phyloP scores from a whole-genome alignment of 148 eudicot species.

The Nyssa sinensis region DNA sequence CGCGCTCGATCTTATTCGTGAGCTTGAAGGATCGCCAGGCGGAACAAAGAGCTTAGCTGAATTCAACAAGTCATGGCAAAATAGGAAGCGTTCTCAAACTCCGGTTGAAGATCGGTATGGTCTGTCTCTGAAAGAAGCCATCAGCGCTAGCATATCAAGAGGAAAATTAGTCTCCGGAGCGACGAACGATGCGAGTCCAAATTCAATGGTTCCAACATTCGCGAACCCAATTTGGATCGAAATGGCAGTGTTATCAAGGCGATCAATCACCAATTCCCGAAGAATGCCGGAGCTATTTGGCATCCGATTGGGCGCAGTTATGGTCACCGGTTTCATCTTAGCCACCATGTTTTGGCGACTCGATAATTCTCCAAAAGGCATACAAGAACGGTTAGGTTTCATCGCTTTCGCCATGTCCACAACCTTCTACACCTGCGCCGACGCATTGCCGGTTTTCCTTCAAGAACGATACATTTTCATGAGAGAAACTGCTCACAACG shows the following conservation, averaged over 20 bases:
- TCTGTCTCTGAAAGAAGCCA: conserved; percentile 73
- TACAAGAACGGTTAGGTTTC: conserved; percentile 76
- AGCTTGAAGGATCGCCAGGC: conserved; percentile 69
- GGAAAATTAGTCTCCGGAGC: conserved; percentile 90
- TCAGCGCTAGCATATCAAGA: conserved; percentile 77
- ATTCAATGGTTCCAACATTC: conserved; percentile 61
- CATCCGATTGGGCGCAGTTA: conserved; percentile 56
- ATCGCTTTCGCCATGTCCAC: conserved; percentile 88
- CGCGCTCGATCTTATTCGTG: conserved; percentile 74
- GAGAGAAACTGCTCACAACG: conserved; percentile 79
- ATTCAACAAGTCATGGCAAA: conserved; percentile 72
- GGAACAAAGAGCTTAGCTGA: conserved; percentile 68
- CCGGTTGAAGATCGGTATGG: conserved; percentile 17
- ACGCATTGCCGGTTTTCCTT: conserved; percentile 75
- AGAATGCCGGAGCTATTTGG: conserved; percentile 76
- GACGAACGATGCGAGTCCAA: conserved; percentile 24
- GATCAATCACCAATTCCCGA: conserved; percentile 65
- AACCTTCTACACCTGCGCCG: conserved; percentile 79
- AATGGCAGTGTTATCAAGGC: conserved; percentile 42
- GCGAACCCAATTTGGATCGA: conserved; percentile 75
- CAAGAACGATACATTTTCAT: conserved; percentile 78
- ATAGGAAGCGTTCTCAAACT: conserved; percentile 5
- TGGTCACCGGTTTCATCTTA: conserved; percentile 80
- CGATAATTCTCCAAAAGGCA: conserved; percentile 78
- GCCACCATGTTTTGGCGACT: conserved; percentile 90